phyloP scores from a whole-genome alignment of 192 early-diverging fungal species.

The Rhizophagus sp. region DNA sequence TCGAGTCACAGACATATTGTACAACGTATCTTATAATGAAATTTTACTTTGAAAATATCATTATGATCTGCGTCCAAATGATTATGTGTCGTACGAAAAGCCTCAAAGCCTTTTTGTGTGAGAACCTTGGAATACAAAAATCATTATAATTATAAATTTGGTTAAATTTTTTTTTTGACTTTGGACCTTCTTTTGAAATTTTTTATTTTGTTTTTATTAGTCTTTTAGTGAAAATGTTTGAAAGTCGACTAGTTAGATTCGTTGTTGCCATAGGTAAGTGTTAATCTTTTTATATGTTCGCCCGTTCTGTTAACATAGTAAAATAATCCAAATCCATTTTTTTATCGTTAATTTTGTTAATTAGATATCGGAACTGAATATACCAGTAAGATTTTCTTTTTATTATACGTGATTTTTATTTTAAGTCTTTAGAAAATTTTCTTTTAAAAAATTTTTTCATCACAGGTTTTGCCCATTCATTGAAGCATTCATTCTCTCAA shows the following conservation, averaged over 20 bases:
- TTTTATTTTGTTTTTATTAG: neutral
- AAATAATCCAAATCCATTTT: neutral
- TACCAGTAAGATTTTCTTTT: neutral
- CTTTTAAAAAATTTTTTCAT: neutral
- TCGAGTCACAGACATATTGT: no score
- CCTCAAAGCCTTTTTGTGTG: no score
- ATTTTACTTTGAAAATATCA: no score
- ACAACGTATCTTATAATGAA: no score
- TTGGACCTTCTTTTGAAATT: neutral
- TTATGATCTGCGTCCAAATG: no score
- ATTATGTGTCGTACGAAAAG: no score
- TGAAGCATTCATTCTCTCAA: neutral
- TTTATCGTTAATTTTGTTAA: neutral
- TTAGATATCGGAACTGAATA: neutral
- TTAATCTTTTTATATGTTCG: neutral
- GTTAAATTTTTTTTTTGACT: neutral
- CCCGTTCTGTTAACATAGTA: neutral
- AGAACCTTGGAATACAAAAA: neutral
- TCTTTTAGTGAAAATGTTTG: neutral
- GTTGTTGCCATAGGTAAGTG: neutral
- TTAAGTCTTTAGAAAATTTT: neutral
- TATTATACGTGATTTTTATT: no score
- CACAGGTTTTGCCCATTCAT: neutral
- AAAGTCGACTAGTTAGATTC: neutral
- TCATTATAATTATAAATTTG: neutral